A percentile compares a stretch with the other conserved stretches of the same genome.
phyloP scores from a whole-genome alignment of 495 filamentous ascomycete genomes.

The Clohesyomyces aquaticus region DNA sequence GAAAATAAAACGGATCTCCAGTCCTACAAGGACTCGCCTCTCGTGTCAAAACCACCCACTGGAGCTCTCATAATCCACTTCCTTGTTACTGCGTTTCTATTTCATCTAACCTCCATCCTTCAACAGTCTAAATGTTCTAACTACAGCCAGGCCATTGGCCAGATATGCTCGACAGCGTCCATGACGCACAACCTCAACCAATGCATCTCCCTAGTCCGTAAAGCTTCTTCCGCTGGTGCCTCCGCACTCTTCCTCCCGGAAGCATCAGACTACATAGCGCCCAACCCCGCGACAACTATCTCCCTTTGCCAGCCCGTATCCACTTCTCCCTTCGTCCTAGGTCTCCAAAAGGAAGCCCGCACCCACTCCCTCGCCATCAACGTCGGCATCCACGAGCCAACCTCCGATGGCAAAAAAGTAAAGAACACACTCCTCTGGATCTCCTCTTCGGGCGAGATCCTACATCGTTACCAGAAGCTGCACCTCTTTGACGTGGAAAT shows the following conservation, averaged over 20 bases:
- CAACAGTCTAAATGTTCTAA: not conserved
- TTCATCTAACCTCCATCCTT: not conserved
- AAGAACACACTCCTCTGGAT: slow-evolving; percentile 74
- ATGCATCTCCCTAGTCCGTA: slow-evolving; percentile 70
- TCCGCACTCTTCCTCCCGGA: slow-evolving; percentile 91
- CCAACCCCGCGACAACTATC: slow-evolving; percentile 65
- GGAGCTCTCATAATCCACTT: too few species aligned
- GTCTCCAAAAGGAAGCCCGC: slow-evolving; percentile 68
- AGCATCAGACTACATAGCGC: slow-evolving; percentile 84
- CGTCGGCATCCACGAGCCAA: slow-evolving; percentile 85
- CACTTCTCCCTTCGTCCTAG: slow-evolving; percentile 67
- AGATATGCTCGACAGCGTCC: slow-evolving; percentile 80
- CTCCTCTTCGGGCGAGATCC: slow-evolving; percentile 63
- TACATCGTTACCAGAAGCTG: slow-evolving; percentile 73
- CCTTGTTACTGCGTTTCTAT: too few species aligned
- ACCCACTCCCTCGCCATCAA: slow-evolving; percentile 69
- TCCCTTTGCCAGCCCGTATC: slow-evolving; percentile 64
- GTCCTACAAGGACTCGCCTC: too few species aligned
- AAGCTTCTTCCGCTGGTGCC: slow-evolving; percentile 74
- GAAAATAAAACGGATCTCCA: too few species aligned
- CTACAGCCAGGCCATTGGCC: slow-evolving; percentile 72
- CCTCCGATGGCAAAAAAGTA: slow-evolving; percentile 58
- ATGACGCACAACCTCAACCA: slow-evolving; percentile 78
- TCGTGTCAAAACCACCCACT: too few species aligned
- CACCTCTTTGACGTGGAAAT: slow-evolving; percentile 78